A percentile compares a stretch with the other conserved stretches of the same genome.
Conservation (phyloP, 805 yeast genomes). For the Starmerella davenportii region DNA sequence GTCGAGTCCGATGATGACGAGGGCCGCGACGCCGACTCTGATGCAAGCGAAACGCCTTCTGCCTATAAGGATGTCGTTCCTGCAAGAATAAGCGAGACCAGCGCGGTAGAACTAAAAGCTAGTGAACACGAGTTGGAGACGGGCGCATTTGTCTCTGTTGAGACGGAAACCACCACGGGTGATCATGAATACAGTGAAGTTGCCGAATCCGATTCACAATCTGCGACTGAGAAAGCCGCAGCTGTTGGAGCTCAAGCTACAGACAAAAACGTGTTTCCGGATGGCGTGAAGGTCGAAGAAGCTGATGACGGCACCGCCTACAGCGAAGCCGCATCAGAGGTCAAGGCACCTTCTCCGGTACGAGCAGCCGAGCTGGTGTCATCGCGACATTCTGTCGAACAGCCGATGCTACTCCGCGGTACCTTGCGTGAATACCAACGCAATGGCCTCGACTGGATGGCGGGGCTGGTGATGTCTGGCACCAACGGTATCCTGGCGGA, state of each 20-base stretch:
- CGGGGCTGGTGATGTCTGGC: conserved; percentile 74
- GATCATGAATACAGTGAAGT: conserved; percentile 11
- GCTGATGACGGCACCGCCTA: too few species aligned
- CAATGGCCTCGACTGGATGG: conserved; percentile 93
- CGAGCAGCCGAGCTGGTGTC: not conserved
- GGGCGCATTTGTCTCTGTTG: too few species aligned
- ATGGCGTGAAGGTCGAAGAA: too few species aligned
- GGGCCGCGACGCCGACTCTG: conserved; percentile 15
- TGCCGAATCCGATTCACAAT: not conserved
- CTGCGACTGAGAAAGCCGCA: not conserved
- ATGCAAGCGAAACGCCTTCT: conserved; percentile 21
- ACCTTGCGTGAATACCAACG: conserved; percentile 78
- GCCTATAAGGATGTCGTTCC: too few species aligned
- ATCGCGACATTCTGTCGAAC: conserved; percentile 29
- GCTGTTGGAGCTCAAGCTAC: not conserved
- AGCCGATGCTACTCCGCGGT: conserved; percentile 61
- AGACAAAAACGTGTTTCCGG: too few species aligned
- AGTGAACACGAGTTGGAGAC: too few species aligned
- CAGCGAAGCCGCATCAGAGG: too few species aligned
- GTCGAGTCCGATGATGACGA: conserved; percentile 13
- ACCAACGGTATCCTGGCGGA: conserved; percentile 96
- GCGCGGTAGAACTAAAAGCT: too few species aligned
- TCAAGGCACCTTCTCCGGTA: too few species aligned
- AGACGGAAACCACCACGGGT: too few species aligned
- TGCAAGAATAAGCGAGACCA: too few species aligned